Evolutionary conservation across 192 early-diverging fungal species (phyloP), one percentile per base, ranked within the genome.

Genomic region (Coemansia sp.): DNA sequence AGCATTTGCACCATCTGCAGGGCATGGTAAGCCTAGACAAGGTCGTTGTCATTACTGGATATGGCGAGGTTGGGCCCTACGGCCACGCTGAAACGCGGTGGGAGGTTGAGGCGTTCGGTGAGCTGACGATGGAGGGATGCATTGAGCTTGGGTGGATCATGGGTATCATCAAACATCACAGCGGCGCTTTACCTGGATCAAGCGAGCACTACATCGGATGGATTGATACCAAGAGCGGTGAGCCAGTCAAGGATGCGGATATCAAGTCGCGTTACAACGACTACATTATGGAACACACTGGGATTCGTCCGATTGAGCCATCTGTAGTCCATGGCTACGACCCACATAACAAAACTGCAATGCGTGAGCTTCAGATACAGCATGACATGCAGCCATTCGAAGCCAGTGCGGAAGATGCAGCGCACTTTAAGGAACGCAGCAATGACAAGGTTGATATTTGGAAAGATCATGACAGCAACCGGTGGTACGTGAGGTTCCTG

Each of bases 141-240:
- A 95, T 97, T 72, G 95, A 97, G 84, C 89, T 97, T 90, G 93
- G 94, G 9, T 95, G 95, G 93, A 93, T 97, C 80, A 95, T 97
- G 95, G 93, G 93, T 50, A 89, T 90, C 66, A 93, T 95, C 84
- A 92, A 90, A 75, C 94, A 92, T 72, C 88, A 90, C 83, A 88
- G 90, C 87, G 72, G 67, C 12, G 56, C n/a, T 4, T 38, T 69
- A 10, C 11, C 67, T 38, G 23, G 56, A 8, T 69, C 67, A 3
- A 44, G 61, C 12, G 26, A 60, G 12, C 15, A 38, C 10, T 75
- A 75, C 15, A 64, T 56, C 84, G 95, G 95, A 53, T 97, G 95
- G 95, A 86, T 97, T 23, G 95, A 97, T 75, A 87, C 85, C 61
- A 88, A 88, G 75, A 87, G 92, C 53, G 82, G 81, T 38, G 91